Evolutionary conservation across 1,284 basidiomycete species (phyloP).

Genomic region (Cryptococcus amylolentus): DNA sequence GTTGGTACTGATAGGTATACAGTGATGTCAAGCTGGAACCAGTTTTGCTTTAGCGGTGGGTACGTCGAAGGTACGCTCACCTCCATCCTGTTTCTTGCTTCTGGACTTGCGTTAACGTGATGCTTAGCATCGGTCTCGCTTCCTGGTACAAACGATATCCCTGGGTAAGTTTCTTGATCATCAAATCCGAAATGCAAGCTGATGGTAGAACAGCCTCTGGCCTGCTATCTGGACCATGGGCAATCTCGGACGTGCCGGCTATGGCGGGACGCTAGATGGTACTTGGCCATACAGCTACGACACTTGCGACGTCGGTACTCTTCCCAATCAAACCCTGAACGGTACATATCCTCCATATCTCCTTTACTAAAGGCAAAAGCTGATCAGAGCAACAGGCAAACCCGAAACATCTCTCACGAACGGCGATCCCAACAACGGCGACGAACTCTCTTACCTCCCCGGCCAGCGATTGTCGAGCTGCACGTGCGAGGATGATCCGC

Average conservation of each 20-base stretch:
- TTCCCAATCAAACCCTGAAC: constrained; percentile 55
- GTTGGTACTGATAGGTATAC: constrained; percentile 1
- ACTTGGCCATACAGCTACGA: constrained; percentile 57
- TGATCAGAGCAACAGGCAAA: constrained; percentile 13
- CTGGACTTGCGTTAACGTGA: no score
- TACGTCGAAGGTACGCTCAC: constrained; percentile 65
- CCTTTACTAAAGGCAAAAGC: background rate
- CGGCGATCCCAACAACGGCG: constrained; percentile 40
- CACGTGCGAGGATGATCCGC: constrained; percentile 65
- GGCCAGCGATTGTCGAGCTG: constrained; percentile 78
- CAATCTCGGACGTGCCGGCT: constrained; percentile 53
- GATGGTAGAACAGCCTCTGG: constrained; percentile 52
- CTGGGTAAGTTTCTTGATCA: constrained; percentile 53
- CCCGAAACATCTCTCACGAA: constrained; percentile 25
- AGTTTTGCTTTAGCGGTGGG: constrained; percentile 83
- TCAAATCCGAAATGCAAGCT: background rate
- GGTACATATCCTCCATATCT: constrained; percentile 14
- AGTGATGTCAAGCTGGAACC: constrained; percentile 68
- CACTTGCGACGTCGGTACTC: constrained; percentile 55
- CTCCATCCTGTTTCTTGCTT: background rate
- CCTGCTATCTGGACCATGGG: constrained; percentile 54
- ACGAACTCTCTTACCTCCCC: constrained; percentile 59
- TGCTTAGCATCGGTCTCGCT: constrained; percentile 62
- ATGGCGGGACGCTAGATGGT: constrained; percentile 51
- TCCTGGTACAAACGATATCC: constrained; percentile 65